Evolutionary conservation across 768 basidiomycete genomes (phyloP).

Genomic region (Tulasnella sp.): DNA sequence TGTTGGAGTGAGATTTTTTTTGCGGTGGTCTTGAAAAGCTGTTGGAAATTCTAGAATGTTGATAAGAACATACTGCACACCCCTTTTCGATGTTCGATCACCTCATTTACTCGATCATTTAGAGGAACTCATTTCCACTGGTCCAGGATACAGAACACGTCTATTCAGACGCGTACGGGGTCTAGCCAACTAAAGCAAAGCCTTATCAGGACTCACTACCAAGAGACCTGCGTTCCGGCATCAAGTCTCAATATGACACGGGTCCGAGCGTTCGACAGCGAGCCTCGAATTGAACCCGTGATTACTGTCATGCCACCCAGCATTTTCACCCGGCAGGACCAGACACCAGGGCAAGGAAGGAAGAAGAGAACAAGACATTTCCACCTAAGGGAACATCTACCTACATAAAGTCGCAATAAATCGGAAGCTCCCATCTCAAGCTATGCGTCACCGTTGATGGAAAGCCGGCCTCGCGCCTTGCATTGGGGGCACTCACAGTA

Average conservation of each 20-base stretch:
- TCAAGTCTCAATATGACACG: background rate
- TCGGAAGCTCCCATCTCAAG: no score
- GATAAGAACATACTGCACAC: background rate
- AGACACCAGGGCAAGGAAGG: no score
- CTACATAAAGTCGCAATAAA: no score
- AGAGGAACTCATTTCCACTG: background rate
- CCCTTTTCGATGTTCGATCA: background rate
- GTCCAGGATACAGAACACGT: background rate
- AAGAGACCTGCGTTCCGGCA: background rate
- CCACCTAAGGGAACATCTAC: no score
- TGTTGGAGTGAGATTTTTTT: constrained; percentile 2
- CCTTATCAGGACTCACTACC: background rate
- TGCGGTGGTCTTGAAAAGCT: background rate
- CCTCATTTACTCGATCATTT: background rate
- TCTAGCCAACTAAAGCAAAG: background rate
- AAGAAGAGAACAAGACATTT: no score
- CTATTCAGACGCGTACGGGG: background rate
- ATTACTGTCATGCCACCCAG: no score
- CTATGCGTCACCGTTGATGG: no score
- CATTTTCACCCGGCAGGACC: no score
- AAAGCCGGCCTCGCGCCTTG: no score
- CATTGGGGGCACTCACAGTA: no score
- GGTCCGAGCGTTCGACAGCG: no score
- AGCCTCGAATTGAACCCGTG: no score
- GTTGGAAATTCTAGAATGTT: background rate